A percentile compares a stretch with the other conserved stretches of the same genome.
Evolutionary conservation across 108 stramenopile genomes (phyloP).

Genomic region (Ochromonas danica): DNA sequence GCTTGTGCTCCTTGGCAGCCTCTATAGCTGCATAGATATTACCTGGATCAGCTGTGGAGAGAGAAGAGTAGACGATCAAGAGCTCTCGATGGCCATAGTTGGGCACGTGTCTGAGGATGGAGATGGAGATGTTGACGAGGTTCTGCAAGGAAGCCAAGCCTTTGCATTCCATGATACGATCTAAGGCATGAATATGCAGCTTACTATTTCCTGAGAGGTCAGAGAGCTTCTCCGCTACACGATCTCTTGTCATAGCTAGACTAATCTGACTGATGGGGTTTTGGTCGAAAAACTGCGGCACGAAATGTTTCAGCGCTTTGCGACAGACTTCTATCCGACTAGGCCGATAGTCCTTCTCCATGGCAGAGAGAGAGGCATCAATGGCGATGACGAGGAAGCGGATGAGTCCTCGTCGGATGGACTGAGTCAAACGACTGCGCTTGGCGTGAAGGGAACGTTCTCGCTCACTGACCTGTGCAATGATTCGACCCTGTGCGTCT

Average conservation of each 20-base stretch:
- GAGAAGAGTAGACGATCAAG: conserved; percentile 52
- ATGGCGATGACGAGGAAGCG: conserved; percentile 11
- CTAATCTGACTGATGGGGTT: conserved; percentile 59
- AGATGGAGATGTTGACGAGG: conserved; percentile 44
- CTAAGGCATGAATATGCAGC: conserved; percentile 46
- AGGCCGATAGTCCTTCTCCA: conserved; percentile 27
- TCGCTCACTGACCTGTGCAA: background rate
- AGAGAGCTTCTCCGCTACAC: conserved; percentile 49
- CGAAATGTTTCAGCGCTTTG: conserved; percentile 38
- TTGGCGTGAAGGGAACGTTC: background rate
- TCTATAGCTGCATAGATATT: conserved; percentile 55
- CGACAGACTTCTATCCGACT: conserved; percentile 9
- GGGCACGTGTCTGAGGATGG: conserved; percentile 44
- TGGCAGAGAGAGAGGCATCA: background rate
- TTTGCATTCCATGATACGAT: background rate
- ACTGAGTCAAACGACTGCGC: conserved; percentile 5
- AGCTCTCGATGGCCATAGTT: conserved; percentile 56
- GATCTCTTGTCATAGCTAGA: conserved; percentile 51
- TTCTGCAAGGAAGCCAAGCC: conserved; percentile 55
- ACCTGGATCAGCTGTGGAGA: conserved; percentile 56
- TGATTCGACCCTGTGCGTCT: conserved; percentile 18
- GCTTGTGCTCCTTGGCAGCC: conserved; percentile 39
- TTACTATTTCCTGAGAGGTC: conserved; percentile 55
- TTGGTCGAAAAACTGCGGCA: conserved; percentile 57
- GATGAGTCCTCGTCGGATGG: conserved; percentile 25